Base-by-base conservation (phyloP, 306 rosid genomes). In the Trifolium fragiferum region DNA sequence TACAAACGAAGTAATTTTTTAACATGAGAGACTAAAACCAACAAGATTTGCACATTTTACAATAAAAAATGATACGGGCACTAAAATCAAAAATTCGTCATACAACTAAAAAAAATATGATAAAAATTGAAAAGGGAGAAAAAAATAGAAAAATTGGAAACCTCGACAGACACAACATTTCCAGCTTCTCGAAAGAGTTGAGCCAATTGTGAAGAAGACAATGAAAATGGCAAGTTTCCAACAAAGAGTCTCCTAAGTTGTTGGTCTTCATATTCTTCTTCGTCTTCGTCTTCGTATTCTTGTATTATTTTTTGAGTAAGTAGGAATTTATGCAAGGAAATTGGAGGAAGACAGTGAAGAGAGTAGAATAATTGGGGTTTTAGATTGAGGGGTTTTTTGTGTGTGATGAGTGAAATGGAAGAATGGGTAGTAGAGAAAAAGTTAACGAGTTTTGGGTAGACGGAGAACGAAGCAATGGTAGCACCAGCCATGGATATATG, bases 221-320 rank as follows among this genome's bases (percentile, higher is more conserved):
- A 70, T 1, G 85, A 62, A 66, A 86, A 90, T 4, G 93, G 92
- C 82, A 92, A 84, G 74, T 87, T 92, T 57, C 92, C 98, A 6
- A 88, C 83, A 38, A 84, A 92, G 19, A 92, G 89, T 84, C 92
- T 90, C 77, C 84, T 81, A 3, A 78, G 82, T 18, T 89, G 76
- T 68, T 70, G 59, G 69, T 83, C 82, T 21, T 81, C 37, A 1
- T 51, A 5, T 6, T 51, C 20, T 23, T 57, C 9, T 5, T 25
- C 30, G 7, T 49, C 21, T n/a, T 49, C 9, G 0, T 49, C 21
- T 6, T 54, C 11, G 6, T n/a, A 78, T 6, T 83, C 81, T 20
- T 80, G 30, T 30, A 30, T 30, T 27, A 27, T 27, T 27, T 27
- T 3, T 3, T 4, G 33, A 40, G 77, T 66, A 40, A 30, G 66